Conservation (phyloP, 192 early-diverging fungal genomes). For the Backusella sp. region DNA sequence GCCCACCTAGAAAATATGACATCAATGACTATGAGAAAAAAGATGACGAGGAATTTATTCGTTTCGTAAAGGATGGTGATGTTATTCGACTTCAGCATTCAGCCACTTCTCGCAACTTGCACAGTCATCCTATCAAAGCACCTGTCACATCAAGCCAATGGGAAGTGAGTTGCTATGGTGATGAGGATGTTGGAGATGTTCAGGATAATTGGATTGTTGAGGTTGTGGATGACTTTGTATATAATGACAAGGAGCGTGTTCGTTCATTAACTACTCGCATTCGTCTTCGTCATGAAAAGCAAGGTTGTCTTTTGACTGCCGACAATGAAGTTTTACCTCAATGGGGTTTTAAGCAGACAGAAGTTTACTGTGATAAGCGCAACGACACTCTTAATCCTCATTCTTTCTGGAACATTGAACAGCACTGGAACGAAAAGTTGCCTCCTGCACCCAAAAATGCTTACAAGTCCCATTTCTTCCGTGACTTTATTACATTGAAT, state of each 20-base stretch:
- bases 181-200: conserved; percentile 62
- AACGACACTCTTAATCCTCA: conserved; percentile 55
- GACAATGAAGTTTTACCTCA: conserved; percentile 78
- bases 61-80: conserved; percentile 72
- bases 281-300: conserved; percentile 67
- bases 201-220: conserved; percentile 95
- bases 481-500: conserved; percentile 89
- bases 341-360: conserved; percentile 96
- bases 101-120: conserved; percentile 73
- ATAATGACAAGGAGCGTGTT: conserved; percentile 48
- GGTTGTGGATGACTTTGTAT: conserved; percentile 65
- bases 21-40: conserved; percentile 44
- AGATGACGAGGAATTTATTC: conserved; percentile 11
- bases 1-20: not conserved
- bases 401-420: conserved; percentile 92
- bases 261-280: conserved; percentile 83
- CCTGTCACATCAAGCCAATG: conserved; percentile 71
- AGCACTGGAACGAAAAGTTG: conserved; percentile 70
- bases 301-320: conserved; percentile 78
- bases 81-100: conserved; percentile 80
- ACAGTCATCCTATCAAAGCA: conserved; percentile 78
- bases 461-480: conserved; percentile 76
- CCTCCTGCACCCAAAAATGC: conserved; percentile 64
- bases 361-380: conserved; percentile 83
- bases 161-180: conserved; percentile 93